These are phyloP conservation scores for Ceriops decandra DNA, from an alignment of 345 rosid species.

Conservation along the genomic window DNA sequence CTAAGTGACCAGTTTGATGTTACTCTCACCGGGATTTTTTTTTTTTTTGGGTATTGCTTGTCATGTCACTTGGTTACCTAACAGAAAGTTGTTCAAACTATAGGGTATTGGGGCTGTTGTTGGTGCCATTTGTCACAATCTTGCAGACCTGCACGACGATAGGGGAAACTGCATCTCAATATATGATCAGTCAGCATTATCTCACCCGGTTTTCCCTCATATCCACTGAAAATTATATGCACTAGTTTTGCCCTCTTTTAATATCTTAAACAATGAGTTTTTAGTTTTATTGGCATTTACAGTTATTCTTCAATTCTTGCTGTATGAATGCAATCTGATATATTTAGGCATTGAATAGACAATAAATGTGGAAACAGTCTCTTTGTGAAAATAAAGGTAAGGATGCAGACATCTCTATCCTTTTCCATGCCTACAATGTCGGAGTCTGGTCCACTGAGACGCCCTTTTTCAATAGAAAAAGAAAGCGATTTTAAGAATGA, in stretches of 20 bases:
- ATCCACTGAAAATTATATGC: slow-evolving; percentile 15
- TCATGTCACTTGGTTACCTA: background rate
- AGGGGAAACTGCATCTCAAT: slow-evolving; percentile 87
- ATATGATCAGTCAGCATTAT: slow-evolving; percentile 79
- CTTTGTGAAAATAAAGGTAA: background rate
- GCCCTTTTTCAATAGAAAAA: no score
- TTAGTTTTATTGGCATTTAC: background rate
- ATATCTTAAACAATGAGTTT: background rate
- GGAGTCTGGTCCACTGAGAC: no score
- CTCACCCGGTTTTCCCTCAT: slow-evolving; percentile 55
- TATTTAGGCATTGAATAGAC: background rate
- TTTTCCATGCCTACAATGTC: no score
- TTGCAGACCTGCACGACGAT: slow-evolving; percentile 86
- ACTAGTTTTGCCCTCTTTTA: slow-evolving; percentile 15
- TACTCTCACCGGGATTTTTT: background rate
- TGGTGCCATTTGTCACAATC: slow-evolving; percentile 93
- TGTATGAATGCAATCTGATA: background rate
- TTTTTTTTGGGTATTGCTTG: background rate
- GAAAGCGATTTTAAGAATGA: no score
- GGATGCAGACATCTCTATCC: no score
- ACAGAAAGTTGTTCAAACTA: slow-evolving; percentile 12
- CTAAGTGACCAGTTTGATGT: background rate
- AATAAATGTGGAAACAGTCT: background rate
- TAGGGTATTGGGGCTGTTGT: slow-evolving; percentile 97
- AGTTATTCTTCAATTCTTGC: background rate